Conservation (phyloP, 345 rosid genomes). For the Eucalyptus decipiens region DNA sequence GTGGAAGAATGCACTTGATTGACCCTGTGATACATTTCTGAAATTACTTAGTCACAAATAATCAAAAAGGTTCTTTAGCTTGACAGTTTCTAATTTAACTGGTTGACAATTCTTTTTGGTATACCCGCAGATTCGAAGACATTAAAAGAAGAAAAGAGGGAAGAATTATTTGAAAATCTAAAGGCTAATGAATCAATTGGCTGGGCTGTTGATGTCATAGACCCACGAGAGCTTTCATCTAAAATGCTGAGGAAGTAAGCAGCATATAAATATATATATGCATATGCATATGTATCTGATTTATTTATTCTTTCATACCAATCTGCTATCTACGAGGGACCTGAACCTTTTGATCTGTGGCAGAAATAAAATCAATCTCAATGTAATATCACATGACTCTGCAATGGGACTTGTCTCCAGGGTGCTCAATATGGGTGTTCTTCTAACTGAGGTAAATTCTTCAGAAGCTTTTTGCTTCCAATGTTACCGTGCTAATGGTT, state of each 20-base stretch:
- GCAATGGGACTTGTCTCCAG: slow-evolving; percentile 73
- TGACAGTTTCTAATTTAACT: background rate
- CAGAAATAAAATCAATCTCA: slow-evolving; percentile 79
- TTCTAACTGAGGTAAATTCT: slow-evolving; percentile 65
- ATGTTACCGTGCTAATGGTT: background rate
- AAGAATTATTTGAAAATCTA: slow-evolving; percentile 61
- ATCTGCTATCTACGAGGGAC: background rate
- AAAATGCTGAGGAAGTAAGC: slow-evolving; percentile 86
- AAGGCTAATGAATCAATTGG: slow-evolving; percentile 73
- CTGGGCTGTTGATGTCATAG: slow-evolving; percentile 96
- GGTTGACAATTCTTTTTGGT: background rate
- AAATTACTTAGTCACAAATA: background rate
- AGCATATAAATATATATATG: background rate
- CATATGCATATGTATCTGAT: background rate
- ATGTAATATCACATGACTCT: slow-evolving; percentile 89
- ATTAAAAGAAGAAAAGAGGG: slow-evolving; percentile 90
- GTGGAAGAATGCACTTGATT: background rate
- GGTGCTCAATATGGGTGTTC: slow-evolving; percentile 67
- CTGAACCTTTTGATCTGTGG: background rate
- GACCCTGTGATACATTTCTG: background rate
- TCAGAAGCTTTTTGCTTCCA: background rate
- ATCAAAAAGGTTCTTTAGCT: background rate
- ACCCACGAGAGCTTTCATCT: slow-evolving; percentile 84
- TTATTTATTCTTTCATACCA: background rate
- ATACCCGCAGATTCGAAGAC: slow-evolving; percentile 70